phyloP scores from a whole-genome alignment of 1,284 basidiomycete genomes.

The Papiliotrema terrestris region DNA sequence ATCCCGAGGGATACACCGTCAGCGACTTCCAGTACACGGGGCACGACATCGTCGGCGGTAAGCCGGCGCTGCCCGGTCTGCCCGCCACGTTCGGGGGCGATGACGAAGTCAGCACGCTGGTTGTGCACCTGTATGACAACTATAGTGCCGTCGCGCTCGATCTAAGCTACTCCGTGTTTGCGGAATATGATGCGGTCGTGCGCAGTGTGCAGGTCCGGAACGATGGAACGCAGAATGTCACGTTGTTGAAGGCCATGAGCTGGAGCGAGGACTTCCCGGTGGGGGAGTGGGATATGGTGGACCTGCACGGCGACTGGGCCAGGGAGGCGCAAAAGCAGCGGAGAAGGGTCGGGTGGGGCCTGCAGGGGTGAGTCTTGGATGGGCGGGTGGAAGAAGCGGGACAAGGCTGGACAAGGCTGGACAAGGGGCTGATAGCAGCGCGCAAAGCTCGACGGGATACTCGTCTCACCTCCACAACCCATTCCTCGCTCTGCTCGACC shows the following conservation, averaged over 20 bases:
- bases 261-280: constrained; percentile 20
- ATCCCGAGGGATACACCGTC: constrained; percentile 15
- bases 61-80: constrained; percentile 17
- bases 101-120: constrained; percentile 17
- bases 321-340: constrained; percentile 19
- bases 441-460: constrained; percentile 26
- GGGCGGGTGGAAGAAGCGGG: too few species aligned
- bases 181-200: constrained; percentile 13
- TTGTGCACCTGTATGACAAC: constrained; percentile 19
- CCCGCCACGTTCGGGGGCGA: constrained; percentile 23
- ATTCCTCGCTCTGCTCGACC: constrained; percentile 24
- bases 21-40: constrained; percentile 16
- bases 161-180: constrained; percentile 26
- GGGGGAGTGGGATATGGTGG: constrained; percentile 24
- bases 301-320: constrained; percentile 29
- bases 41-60: constrained; percentile 17
- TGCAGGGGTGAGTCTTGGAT: constrained; percentile 24
- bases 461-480: constrained; percentile 35
- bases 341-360: constrained; percentile 18
- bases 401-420: too few species aligned
- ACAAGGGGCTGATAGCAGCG: constrained; percentile 13
- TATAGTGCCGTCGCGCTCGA: constrained; percentile 7
- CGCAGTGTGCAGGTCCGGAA: constrained; percentile 18
- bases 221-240: constrained; percentile 6
- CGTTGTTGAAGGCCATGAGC: constrained; percentile 22